Conservation (phyloP, 768 basidiomycete species). For the Paxillus ammoniavirescens region DNA sequence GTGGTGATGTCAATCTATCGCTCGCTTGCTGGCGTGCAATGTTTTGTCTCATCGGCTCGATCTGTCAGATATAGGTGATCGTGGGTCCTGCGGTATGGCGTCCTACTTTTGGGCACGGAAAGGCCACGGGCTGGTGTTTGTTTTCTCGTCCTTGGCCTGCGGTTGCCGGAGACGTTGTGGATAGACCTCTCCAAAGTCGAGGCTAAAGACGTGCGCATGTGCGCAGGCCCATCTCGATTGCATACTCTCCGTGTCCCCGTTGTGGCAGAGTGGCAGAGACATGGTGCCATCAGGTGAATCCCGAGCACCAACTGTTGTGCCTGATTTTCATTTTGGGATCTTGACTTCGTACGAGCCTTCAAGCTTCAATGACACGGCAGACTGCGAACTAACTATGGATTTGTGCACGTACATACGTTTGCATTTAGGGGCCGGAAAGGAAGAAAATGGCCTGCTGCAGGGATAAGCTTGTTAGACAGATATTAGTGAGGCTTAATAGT, state of each 20-base stretch:
- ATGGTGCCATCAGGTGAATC: no score
- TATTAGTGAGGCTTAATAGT: neutral
- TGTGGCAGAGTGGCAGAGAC: no score
- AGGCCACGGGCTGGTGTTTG: neutral
- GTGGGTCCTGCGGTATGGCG: neutral
- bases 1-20: constrained; percentile 21
- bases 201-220: no score
- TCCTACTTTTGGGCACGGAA: no score
- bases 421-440: neutral
- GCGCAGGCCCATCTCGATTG: no score
- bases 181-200: no score
- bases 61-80: neutral
- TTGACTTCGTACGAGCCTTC: no score
- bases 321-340: no score
- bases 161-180: neutral
- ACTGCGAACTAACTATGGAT: neutral
- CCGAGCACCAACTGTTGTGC: no score
- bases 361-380: neutral
- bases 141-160: no score
- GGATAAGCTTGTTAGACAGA: neutral
- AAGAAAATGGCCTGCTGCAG: neutral
- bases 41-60: neutral
- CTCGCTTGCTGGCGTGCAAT: neutral
- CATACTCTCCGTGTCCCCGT: no score
- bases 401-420: neutral